These are phyloP conservation scores for Sanghuangporus baumii DNA, from an alignment of 1,284 basidiomycete species.

Conservation along the genomic window DNA sequence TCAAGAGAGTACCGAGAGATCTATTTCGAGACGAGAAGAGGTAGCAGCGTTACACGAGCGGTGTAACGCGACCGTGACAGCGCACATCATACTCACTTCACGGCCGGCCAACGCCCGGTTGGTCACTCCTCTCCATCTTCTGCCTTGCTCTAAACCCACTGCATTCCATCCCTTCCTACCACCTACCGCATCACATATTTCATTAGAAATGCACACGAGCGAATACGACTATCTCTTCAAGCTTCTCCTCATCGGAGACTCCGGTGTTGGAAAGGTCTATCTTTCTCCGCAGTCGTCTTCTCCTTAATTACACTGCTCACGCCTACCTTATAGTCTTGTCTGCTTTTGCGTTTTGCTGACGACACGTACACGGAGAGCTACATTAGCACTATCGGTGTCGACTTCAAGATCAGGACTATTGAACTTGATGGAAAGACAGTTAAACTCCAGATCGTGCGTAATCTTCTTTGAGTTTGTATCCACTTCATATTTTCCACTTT, in stretches of 20 bases:
- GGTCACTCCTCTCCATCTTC: neutral
- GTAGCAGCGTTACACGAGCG: neutral
- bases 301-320: slow-evolving; percentile 4
- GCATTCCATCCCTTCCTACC: slow-evolving; percentile 1
- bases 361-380: slow-evolving; percentile 99
- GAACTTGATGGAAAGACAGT: slow-evolving; percentile 99
- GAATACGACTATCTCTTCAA: slow-evolving; percentile 99
- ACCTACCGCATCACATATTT: neutral
- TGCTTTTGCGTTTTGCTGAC: slow-evolving; percentile 97
- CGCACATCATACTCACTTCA: neutral
- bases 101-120: neutral
- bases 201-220: slow-evolving; percentile 12
- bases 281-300: slow-evolving; percentile 14
- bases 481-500: slow-evolving; percentile 18
- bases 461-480: slow-evolving; percentile 9
- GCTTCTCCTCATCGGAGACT: slow-evolving; percentile 88
- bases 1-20: no score
- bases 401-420: slow-evolving; percentile 99
- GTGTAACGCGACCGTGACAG: neutral
- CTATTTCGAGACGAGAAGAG: neutral
- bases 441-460: slow-evolving; percentile 96
- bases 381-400: slow-evolving; percentile 98
- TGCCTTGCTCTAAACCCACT: neutral
- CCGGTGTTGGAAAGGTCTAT: slow-evolving; percentile 92
- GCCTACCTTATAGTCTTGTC: slow-evolving; percentile 71